phyloP scores from a whole-genome alignment of 768 basidiomycete species.

The Lentinula raphanica region DNA sequence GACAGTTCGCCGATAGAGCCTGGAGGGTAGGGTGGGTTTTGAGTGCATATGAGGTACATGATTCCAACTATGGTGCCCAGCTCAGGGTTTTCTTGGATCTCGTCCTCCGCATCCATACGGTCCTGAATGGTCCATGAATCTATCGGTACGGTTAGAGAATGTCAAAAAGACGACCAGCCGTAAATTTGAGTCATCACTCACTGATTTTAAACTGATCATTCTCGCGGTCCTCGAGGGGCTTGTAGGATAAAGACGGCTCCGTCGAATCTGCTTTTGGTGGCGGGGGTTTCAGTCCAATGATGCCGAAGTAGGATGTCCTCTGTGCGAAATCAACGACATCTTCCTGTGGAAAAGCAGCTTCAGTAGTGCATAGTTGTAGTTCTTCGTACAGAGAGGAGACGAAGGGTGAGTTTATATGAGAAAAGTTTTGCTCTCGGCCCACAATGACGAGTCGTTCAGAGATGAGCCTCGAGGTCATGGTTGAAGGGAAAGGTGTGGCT shows the following conservation, averaged over 20 bases:
- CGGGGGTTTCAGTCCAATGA: slow-evolving; percentile 20
- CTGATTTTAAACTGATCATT: neutral
- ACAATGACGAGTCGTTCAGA: neutral
- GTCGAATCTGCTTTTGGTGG: neutral
- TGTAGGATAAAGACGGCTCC: too few relatives aligned
- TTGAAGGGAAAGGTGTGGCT: too few relatives aligned
- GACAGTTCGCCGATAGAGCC: slow-evolving; percentile 37
- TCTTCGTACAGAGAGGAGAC: slow-evolving; percentile 20
- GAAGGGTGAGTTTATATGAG: neutral
- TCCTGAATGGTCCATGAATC: neutral
- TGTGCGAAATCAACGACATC: slow-evolving; percentile 39
- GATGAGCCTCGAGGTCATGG: neutral
- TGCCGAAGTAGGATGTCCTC: slow-evolving; percentile 34
- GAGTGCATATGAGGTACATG: slow-evolving; percentile 34
- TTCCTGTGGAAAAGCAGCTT: slow-evolving; percentile 26
- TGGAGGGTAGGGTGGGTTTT: slow-evolving; percentile 19
- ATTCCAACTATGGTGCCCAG: slow-evolving; percentile 23
- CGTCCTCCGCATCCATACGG: neutral
- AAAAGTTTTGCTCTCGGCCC: neutral
- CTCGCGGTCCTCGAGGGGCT: neutral
- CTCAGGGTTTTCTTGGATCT: neutral
- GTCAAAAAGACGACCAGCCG: neutral
- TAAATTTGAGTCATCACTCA: neutral
- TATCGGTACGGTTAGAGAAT: neutral
- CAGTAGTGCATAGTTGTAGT: slow-evolving; percentile 37